Base-by-base conservation (phyloP, 2,329 filamentous ascomycete species). In the Phaeosphaeria sp. region DNA sequence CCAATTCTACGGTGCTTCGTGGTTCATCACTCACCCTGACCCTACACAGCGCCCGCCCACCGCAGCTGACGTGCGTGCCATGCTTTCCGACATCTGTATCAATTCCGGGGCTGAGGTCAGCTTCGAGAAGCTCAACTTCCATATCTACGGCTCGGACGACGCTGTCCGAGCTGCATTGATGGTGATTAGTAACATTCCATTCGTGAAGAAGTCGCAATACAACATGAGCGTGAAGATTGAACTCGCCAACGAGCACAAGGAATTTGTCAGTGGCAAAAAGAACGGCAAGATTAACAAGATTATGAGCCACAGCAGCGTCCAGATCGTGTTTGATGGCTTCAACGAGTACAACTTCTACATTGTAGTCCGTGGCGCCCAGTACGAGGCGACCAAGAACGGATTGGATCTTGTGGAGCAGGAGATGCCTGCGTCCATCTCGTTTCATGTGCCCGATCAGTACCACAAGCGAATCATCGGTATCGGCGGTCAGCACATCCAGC, bases 231-330 rank as follows among this genome's bases (percentile, higher is more conserved):
- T 99, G 74, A 98, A 98, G 83, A 96, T 99, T 62, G 95, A 99
- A 82, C 89, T 99, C 55, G 95, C 95, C 72, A 98, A 98, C 73
- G 95, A 99, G 81, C 95, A 99, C 83, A 99, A 99, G 79, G 95
- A 99, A 74, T 99, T 99, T 75, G 95, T 99, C 56, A 97, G 93
- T 68, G 95, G 95, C 68, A 99, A 99, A 84, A 99, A 99, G 84
- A 99, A 99, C 71, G 95, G 95, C 79, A 99, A 99, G 82, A 99
- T 99, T 79, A 99, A 99, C 84, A 99, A 99, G 84, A 99, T 99
- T 72, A 99, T 99, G 95, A 95, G 94, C 22, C 94, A 98, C 79
- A 97, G 93, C 84, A 97, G 96, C 69, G 95, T 99, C 13, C 95
- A 99, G 79, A 98, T 99, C 72, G 94, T 99, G 63, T 99, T 99